Evolutionary conservation across 495 filamentous ascomycete genomes (phyloP), one percentile per base, ranked within the genome.

Genomic region (Staphylotrichum longicolle): DNA sequence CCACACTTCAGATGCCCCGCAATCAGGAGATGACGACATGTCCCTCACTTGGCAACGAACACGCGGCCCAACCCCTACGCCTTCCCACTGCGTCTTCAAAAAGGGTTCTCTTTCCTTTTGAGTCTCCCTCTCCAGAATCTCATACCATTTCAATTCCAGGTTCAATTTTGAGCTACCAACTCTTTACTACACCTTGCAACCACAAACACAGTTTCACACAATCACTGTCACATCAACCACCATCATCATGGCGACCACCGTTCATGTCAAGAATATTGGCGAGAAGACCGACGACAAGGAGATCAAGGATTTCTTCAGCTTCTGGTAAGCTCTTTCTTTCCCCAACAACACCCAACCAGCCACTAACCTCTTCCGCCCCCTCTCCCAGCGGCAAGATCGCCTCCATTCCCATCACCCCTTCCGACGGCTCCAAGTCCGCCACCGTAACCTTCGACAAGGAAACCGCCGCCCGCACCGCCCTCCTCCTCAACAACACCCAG

Each of bases 301-400:
- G 75, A 84, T 98, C 63, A 86, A 85, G 66, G 92, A 95, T 67
- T 98, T 98, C 85, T 98, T 98, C 82, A 94, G 89, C 78, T 98
- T 98, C 86, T 98, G 94, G 91, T 94, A 82, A 72, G 84, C 66
- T 48, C 3, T 51, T 9, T 51, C 41, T 10, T n/a, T 9, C 14
- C n/a, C 33, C 30, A 34, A 11, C 54, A 27, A 27, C 8, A 12
- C 1, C 50, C 42, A 48, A 54, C n/a, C 56, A 14, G 7, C 8
- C 37, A 44, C 54, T 62, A n/a, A 32, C 20, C 56, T 57, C 41
- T 8, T 30, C 30, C 30, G 47, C 52, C 77, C 63, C 56, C 34
- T 44, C 14, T 48, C 27, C 58, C 71, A 96, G 91, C 73, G 94
- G 94, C 69, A 98, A 97, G 81, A 96, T 98, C 75, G 86, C 82